Conservation (phyloP, 345 rosid species). For the Arabidopsis arenosa region DNA sequence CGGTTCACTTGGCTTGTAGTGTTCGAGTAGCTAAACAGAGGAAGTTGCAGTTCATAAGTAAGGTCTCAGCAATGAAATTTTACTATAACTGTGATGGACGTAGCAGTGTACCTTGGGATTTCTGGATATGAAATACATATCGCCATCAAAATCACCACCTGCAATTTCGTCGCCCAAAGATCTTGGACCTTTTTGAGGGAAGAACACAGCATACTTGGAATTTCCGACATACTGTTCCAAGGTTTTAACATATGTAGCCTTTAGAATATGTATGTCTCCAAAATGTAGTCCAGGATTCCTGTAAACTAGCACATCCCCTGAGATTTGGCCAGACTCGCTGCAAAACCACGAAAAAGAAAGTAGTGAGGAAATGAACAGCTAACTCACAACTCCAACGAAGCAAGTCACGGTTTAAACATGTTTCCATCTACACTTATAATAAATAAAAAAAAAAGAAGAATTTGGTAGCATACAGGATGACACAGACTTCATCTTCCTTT, state of each 20-base stretch:
- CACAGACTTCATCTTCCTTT: conserved; percentile 67
- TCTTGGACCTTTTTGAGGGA: conserved; percentile 66
- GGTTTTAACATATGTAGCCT: conserved; percentile 61
- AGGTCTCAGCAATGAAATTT: conserved; percentile 27
- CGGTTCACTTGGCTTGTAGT: conserved; percentile 55
- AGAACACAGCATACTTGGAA: conserved; percentile 76
- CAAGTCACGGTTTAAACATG: background rate
- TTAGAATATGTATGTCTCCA: conserved; percentile 77
- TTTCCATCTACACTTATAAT: background rate
- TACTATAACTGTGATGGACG: background rate
- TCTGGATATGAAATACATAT: conserved; percentile 72
- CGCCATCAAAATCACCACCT: conserved; percentile 84
- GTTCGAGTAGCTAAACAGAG: conserved; percentile 56
- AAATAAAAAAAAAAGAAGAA: background rate
- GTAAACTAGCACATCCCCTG: conserved; percentile 79
- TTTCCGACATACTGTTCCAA: conserved; percentile 64
- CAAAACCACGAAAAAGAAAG: conserved; percentile 13
- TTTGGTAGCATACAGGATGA: conserved; percentile 60
- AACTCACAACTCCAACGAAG: background rate
- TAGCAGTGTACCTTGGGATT: conserved; percentile 49
- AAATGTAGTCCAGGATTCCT: conserved; percentile 83
- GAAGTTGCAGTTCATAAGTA: background rate
- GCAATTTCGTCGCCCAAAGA: conserved; percentile 87
- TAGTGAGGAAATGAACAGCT: conserved; percentile 8
- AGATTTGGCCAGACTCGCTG: conserved; percentile 70